Evolutionary conservation across 768 basidiomycete genomes (phyloP).

Genomic region (Ephemerocybe angulata): DNA sequence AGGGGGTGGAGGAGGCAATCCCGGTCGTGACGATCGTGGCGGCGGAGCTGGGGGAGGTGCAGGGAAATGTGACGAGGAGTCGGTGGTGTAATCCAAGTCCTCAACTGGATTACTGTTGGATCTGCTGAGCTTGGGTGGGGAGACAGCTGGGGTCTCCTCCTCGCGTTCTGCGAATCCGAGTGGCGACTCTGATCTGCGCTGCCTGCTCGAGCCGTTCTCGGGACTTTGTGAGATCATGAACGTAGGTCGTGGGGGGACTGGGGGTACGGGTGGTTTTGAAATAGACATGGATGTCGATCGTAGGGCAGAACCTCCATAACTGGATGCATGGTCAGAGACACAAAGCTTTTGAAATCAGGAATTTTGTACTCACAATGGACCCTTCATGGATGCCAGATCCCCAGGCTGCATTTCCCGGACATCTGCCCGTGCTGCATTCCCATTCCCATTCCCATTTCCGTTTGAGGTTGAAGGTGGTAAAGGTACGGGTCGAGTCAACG

Average conservation of each 20-base stretch:
- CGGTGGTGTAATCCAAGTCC: slow-evolving; percentile 5
- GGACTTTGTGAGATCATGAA: background rate
- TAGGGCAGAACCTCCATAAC: background rate
- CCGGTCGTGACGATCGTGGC: slow-evolving; percentile 6
- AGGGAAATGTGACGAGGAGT: slow-evolving; percentile 17
- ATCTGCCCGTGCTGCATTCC: background rate
- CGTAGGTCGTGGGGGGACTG: background rate
- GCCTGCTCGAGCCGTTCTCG: background rate
- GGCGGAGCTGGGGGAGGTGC: slow-evolving; percentile 7
- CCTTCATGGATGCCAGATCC: background rate
- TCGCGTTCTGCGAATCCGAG: background rate
- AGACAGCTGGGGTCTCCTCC: background rate
- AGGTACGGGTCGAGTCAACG: slow-evolving; percentile 16
- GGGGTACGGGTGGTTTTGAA: slow-evolving; percentile 2
- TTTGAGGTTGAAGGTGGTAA: background rate
- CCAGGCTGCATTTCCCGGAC: no score
- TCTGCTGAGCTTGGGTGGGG: slow-evolving; percentile 10
- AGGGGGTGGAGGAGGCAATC: slow-evolving; percentile 21
- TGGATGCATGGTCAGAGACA: background rate
- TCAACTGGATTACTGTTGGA: slow-evolving; percentile 6
- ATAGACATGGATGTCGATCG: slow-evolving; percentile 3
- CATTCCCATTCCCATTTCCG: background rate
- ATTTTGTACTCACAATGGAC: background rate
- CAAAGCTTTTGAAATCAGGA: background rate
- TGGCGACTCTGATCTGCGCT: background rate